A percentile compares a stretch with the other conserved stretches of the same genome.
Conservation (phyloP, 768 basidiomycete species). For the Suillus subaureus region DNA sequence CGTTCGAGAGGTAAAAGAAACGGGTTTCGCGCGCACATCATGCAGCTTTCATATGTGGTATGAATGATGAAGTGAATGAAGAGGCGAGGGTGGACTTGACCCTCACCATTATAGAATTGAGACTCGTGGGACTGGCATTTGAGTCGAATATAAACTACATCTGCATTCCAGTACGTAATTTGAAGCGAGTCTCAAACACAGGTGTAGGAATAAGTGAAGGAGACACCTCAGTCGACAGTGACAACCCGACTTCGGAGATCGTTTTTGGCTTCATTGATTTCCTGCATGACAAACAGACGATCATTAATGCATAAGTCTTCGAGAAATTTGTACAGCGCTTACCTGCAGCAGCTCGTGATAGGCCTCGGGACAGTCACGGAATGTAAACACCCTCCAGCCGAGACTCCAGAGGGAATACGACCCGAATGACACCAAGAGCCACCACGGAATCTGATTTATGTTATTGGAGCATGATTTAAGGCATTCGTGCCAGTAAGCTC, state of each 20-base stretch:
- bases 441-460: conserved; percentile 70
- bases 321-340: conserved; percentile 27
- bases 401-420: conserved; percentile 61
- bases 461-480: neutral
- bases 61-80: neutral
- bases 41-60: neutral
- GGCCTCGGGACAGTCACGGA: conserved; percentile 79
- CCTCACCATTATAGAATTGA: neutral
- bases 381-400: conserved; percentile 59
- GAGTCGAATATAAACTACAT: neutral
- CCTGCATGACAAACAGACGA: conserved; percentile 35
- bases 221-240: conserved; percentile 50
- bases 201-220: neutral
- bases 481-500: neutral
- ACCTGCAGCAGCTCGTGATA: conserved; percentile 70
- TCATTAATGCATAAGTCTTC: neutral
- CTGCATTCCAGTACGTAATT: neutral
- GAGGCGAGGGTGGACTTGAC: neutral
- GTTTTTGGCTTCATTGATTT: conserved; percentile 60
- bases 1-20: neutral
- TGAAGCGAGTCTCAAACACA: neutral
- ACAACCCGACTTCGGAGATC: conserved; percentile 63
- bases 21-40: neutral
- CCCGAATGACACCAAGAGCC: conserved; percentile 78
- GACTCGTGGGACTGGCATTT: neutral